Conservation (phyloP, 192 early-diverging fungal genomes). For the Jimgerdemannia flammicorona region DNA sequence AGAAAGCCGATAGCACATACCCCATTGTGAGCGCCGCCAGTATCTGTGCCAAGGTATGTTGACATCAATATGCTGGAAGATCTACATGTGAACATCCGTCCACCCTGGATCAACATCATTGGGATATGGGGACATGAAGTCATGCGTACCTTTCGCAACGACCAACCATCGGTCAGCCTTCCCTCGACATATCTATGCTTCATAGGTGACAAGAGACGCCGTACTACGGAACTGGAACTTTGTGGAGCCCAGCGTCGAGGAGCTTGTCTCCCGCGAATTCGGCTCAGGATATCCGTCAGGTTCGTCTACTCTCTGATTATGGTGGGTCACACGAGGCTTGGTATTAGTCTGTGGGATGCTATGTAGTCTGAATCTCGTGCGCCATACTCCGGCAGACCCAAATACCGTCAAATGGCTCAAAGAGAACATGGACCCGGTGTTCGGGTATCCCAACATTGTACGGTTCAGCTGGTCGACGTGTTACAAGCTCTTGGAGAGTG, state of each 20-base stretch:
- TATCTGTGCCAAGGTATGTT: conserved; percentile 81
- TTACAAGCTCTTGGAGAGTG: conserved; percentile 64
- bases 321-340: too few species aligned
- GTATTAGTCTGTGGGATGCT: too few species aligned
- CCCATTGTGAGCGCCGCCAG: conserved; percentile 95
- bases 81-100: too few species aligned
- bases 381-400: conserved; percentile 55
- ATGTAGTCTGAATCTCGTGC: background rate
- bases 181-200: background rate
- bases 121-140: too few species aligned
- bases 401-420: conserved; percentile 87
- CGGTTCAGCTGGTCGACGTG: conserved; percentile 96
- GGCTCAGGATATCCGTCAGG: conserved; percentile 91
- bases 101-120: too few species aligned
- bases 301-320: conserved; percentile 9
- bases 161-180: too few species aligned
- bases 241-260: conserved; percentile 50
- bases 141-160: too few species aligned
- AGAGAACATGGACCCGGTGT: conserved; percentile 72
- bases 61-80: too few species aligned
- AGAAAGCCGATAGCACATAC: conserved; percentile 91
- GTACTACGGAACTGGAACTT: conserved; percentile 63
- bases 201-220: conserved; percentile 64
- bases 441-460: conserved; percentile 89
- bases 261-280: conserved; percentile 49